Evolutionary conservation across 2,329 filamentous ascomycete species (phyloP).

Genomic region (Venturia oleaginea): DNA sequence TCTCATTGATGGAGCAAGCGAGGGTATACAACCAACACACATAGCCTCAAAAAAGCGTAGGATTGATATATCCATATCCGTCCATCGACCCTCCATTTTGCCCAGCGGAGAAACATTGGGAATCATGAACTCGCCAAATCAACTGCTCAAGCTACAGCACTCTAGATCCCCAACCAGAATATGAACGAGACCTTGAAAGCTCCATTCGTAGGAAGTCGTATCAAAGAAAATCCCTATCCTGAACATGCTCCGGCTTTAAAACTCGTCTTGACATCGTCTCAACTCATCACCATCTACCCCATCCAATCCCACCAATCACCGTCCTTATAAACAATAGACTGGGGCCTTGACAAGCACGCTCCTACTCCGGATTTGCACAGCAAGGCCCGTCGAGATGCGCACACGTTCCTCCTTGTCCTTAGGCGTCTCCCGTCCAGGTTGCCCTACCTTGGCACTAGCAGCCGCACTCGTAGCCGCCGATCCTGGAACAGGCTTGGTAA

Average conservation of each 20-base stretch:
- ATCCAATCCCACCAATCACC: neutral
- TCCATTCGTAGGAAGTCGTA: neutral
- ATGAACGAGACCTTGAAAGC: neutral
- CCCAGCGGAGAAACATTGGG: neutral
- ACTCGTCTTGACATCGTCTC: neutral
- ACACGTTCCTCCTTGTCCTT: conserved; percentile 35
- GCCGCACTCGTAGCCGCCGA: neutral
- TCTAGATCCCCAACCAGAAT: neutral
- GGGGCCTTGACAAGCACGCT: conserved; percentile 41
- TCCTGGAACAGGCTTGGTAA: conserved; percentile 9
- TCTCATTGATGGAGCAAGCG: neutral
- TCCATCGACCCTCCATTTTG: neutral
- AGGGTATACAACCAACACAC: neutral
- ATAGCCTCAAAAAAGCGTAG: neutral
- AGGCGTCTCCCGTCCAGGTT: conserved; percentile 17
- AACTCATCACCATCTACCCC: neutral
- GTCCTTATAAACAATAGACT: conserved; percentile 25
- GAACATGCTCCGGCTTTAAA: neutral
- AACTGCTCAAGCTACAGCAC: neutral
- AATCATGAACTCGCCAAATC: neutral
- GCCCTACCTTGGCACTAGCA: neutral
- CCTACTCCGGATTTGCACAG: conserved; percentile 40
- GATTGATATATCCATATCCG: neutral
- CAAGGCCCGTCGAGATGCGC: conserved; percentile 38
- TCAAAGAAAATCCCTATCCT: neutral